Evolutionary conservation across 2,329 filamentous ascomycete species (phyloP).

Genomic region (Claviceps sp.): DNA sequence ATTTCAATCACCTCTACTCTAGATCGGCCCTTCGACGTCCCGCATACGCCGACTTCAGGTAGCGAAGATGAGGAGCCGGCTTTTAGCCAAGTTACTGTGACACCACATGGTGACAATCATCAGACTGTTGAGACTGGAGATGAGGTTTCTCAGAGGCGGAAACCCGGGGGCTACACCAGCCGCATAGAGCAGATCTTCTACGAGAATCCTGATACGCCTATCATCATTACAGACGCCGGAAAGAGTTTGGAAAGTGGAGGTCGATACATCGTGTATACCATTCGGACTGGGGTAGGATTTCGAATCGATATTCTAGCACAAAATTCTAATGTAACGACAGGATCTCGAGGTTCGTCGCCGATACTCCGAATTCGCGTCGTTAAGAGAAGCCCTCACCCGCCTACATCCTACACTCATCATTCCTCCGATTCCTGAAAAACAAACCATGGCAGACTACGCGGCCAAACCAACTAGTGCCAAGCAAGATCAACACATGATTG

Average conservation of each 20-base stretch:
- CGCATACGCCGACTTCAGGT: conserved; percentile 58
- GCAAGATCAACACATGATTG: conserved; percentile 93
- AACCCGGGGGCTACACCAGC: conserved; percentile 83
- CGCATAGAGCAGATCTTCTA: conserved; percentile 95
- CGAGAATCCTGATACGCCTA: conserved; percentile 80
- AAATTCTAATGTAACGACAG: conserved; percentile 30
- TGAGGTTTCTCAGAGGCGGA: conserved; percentile 42
- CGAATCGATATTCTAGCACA: neutral
- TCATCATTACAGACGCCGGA: conserved; percentile 86
- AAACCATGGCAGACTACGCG: conserved; percentile 96
- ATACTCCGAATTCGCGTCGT: conserved; percentile 91
- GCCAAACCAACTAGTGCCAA: conserved; percentile 97
- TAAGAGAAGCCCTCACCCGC: conserved; percentile 76
- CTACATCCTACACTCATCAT: conserved; percentile 92
- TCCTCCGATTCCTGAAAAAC: conserved; percentile 95
- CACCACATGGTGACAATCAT: conserved; percentile 25
- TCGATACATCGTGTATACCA: conserved; percentile 93
- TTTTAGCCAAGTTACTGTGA: conserved; percentile 15
- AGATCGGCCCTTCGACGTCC: conserved; percentile 41
- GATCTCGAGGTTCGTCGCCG: conserved; percentile 88
- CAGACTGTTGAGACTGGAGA: conserved; percentile 31
- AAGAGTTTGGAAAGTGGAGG: conserved; percentile 90
- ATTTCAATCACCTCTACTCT: neutral
- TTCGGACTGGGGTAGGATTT: conserved; percentile 72
- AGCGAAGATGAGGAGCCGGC: conserved; percentile 50